Percentiles rank a stretch among this genome's conserved stretches.
Evolutionary conservation across 345 rosid genomes (phyloP).

Genomic region (Eucalyptus lansdowneana): DNA sequence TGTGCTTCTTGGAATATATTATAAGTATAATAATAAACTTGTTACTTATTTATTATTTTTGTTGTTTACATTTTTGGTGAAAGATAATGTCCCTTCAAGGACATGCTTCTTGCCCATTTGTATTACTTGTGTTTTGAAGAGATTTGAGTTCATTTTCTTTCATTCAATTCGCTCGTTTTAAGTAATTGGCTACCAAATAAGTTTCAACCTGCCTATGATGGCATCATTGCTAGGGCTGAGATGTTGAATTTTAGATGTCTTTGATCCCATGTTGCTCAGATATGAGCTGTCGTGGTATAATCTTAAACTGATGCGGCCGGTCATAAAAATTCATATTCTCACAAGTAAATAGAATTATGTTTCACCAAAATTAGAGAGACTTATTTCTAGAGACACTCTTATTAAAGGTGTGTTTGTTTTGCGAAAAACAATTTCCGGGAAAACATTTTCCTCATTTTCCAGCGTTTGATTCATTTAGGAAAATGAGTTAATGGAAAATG

Average conservation of each 20-base stretch:
- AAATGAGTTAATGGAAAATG: too few species aligned
- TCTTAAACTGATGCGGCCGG: rapidly evolving
- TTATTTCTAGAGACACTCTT: background rate
- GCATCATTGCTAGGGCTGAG: background rate
- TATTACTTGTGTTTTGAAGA: background rate
- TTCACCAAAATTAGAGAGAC: background rate
- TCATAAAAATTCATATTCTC: background rate
- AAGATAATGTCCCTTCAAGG: background rate
- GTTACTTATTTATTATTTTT: background rate
- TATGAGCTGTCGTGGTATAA: rapidly evolving
- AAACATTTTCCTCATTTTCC: too few species aligned
- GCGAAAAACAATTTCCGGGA: too few species aligned
- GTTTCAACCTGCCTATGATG: background rate
- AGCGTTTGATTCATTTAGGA: too few species aligned
- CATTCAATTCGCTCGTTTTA: background rate
- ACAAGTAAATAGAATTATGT: background rate
- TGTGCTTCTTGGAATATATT: background rate
- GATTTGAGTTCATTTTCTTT: background rate
- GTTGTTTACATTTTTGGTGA: background rate
- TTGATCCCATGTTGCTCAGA: background rate
- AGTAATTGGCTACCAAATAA: background rate
- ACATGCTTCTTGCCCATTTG: background rate
- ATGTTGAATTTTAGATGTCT: background rate
- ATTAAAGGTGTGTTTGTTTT: background rate
- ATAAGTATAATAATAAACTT: background rate